Conservation (phyloP, 345 rosid species). For the Aethionema arabicum region DNA sequence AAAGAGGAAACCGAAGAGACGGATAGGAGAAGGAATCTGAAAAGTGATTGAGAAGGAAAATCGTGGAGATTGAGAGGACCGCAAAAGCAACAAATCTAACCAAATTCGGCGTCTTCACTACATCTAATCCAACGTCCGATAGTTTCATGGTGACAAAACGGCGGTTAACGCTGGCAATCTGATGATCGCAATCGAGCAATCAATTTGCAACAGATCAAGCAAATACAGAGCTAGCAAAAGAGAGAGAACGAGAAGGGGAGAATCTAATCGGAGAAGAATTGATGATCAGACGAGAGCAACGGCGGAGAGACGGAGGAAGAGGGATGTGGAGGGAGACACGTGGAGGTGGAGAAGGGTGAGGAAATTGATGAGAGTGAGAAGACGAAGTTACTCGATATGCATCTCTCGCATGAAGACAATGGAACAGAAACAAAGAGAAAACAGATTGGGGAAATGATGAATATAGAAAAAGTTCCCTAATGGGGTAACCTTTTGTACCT, state of each 20-base stretch:
- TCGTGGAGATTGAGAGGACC: slow-evolving; percentile 33
- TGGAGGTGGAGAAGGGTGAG: too few species aligned
- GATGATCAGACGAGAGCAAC: too few species aligned
- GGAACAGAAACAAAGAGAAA: too few species aligned
- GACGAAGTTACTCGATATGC: too few species aligned
- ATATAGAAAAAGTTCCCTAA: too few species aligned
- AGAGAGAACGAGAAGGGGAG: too few species aligned
- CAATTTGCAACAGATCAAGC: slow-evolving; percentile 7
- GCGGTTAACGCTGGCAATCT: slow-evolving; percentile 25
- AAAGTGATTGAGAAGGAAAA: slow-evolving; percentile 35
- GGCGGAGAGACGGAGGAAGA: too few species aligned
- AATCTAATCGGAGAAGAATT: neutral
- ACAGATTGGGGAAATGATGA: too few species aligned
- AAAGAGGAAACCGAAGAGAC: slow-evolving; percentile 25
- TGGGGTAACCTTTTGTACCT: too few species aligned
- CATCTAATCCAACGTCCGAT: slow-evolving; percentile 31
- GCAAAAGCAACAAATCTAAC: slow-evolving; percentile 43
- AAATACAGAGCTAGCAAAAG: slow-evolving; percentile 11
- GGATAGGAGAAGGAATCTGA: slow-evolving; percentile 35
- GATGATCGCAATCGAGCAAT: slow-evolving; percentile 15
- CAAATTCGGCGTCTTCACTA: slow-evolving; percentile 41
- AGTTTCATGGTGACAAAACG: slow-evolving; percentile 20
- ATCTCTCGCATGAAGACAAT: too few species aligned
- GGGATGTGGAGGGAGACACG: too few species aligned
- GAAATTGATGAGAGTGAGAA: too few species aligned